These are phyloP conservation scores for Pinus taeda DNA, from an alignment of 75 land plant genomes.

Conservation along the genomic window DNA sequence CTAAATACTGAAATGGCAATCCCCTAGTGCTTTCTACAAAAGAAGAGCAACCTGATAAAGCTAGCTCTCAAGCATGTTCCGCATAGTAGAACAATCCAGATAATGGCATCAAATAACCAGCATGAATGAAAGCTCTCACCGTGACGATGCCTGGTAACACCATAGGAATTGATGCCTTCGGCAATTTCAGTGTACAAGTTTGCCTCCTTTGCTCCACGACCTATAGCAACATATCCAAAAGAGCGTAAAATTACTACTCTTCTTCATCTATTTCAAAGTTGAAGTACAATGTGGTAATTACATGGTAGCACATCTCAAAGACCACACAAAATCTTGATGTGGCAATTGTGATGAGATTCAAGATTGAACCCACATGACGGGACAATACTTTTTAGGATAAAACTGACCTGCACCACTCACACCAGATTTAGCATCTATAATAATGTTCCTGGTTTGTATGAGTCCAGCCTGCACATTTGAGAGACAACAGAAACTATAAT, in stretches of 20 bases:
- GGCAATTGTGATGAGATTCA: not conserved
- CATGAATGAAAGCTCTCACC: constrained; percentile 35
- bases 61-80: not conserved
- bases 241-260: not conserved
- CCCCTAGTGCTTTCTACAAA: not conserved
- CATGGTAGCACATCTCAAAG: not conserved
- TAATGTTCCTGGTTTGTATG: constrained; percentile 64
- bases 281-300: not conserved
- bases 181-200: constrained; percentile 87
- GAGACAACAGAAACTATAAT: not conserved
- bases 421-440: constrained; percentile 96
- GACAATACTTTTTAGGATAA: not conserved
- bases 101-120: not conserved
- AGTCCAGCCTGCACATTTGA: constrained; percentile 57
- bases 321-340: not conserved
- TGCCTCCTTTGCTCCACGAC: constrained; percentile 94
- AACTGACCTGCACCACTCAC: constrained; percentile 96
- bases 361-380: not conserved
- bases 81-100: not conserved
- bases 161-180: constrained; percentile 92
- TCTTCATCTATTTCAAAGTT: not conserved
- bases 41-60: not conserved
- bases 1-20: not conserved
- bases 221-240: constrained; percentile 28
- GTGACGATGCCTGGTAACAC: constrained; percentile 91